Evolutionary conservation across 129 eudicot species (phyloP).

Genomic region (Rutidosis leptorrhynchoides): DNA sequence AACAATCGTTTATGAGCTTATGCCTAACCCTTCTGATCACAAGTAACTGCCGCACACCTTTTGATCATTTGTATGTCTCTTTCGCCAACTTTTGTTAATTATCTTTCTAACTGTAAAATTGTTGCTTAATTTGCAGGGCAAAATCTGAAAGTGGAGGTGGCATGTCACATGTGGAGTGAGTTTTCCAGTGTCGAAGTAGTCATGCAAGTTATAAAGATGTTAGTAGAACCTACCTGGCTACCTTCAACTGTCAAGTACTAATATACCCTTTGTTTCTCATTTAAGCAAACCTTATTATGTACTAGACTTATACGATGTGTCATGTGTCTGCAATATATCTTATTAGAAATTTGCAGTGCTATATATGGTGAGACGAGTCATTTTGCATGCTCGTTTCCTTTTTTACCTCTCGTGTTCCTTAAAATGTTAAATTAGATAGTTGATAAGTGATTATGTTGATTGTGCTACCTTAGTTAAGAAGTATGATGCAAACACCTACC

Average conservation of each 20-base stretch:
- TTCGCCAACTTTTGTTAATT: conserved; percentile 9
- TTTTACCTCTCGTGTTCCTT: background rate
- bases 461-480: conserved; percentile 14
- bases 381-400: conserved; percentile 16
- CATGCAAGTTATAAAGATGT: conserved; percentile 18
- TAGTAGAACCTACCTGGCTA: conserved; percentile 23
- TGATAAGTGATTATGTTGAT: background rate
- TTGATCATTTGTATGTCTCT: conserved; percentile 1
- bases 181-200: conserved; percentile 21
- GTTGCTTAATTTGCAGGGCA: conserved; percentile 47
- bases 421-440: conserved; percentile 9
- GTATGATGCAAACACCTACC: background rate
- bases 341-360: conserved; percentile 9
- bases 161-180: conserved; percentile 74
- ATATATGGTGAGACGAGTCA: conserved; percentile 19
- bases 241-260: conserved; percentile 15
- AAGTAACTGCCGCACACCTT: conserved; percentile 52
- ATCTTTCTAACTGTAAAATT: conserved; percentile 14
- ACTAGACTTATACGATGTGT: conserved; percentile 14
- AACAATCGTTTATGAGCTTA: conserved; percentile 84
- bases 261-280: conserved; percentile 5
- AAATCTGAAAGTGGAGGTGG: conserved; percentile 80
- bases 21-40: conserved; percentile 99
- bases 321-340: conserved; percentile 18
- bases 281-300: conserved; percentile 19